A percentile compares a stretch with the other conserved stretches of the same genome.
Evolutionary conservation across 352 stramenopile genomes (phyloP).

Genomic region (Poterioochromonas sp.): DNA sequence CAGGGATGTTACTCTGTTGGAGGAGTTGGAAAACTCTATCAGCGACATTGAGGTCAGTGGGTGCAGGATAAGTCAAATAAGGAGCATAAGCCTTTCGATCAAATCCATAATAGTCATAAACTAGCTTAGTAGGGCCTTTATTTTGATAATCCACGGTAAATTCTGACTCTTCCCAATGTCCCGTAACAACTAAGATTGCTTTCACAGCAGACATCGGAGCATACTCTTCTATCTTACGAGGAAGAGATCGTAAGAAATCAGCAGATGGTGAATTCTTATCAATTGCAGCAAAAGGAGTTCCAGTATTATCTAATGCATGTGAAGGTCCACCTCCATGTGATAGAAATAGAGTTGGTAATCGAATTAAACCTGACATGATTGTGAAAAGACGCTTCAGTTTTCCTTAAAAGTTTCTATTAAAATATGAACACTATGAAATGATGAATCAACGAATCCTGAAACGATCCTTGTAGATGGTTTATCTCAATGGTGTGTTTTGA

Average conservation of each 20-base stretch:
- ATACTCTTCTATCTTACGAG: constrained; percentile 37
- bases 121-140: constrained; percentile 48
- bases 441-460: no score
- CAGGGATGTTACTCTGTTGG: constrained; percentile 47
- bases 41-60: constrained; percentile 60
- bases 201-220: constrained; percentile 34
- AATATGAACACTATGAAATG: no score
- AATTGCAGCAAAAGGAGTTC: neutral
- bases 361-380: no score
- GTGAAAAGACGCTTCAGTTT: no score
- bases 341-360: constrained; percentile 10
- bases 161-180: constrained; percentile 62
- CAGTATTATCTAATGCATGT: neutral
- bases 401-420: no score
- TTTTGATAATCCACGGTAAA: constrained; percentile 42
- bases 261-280: constrained; percentile 1
- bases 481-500: no score
- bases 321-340: constrained; percentile 16
- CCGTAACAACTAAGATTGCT: constrained; percentile 60
- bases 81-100: constrained; percentile 59
- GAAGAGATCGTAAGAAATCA: neutral
- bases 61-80: constrained; percentile 63
- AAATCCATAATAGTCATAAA: constrained; percentile 82
- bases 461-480: no score
- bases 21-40: constrained; percentile 58